phyloP scores from a whole-genome alignment of 2,329 filamentous ascomycete genomes.

The Penicillium sp. region DNA sequence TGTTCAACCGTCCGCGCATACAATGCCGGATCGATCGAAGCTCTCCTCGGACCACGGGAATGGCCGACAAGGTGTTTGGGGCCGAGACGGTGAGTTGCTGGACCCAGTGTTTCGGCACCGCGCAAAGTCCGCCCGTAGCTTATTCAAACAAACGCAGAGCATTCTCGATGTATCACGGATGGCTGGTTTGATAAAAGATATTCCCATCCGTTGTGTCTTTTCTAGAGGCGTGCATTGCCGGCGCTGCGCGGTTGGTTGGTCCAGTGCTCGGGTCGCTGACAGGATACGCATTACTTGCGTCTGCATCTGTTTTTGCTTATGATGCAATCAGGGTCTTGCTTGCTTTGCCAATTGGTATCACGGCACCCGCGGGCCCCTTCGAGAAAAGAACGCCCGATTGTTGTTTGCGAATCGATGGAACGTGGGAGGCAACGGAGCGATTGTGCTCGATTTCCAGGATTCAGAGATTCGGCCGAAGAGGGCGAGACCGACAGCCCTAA shows the following conservation, averaged over 20 bases:
- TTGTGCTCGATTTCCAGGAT: not conserved
- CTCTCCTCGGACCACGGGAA: not conserved
- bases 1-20: no score
- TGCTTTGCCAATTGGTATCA: not conserved
- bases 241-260: not conserved
- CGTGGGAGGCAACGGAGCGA: not conserved
- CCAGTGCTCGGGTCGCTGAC: not conserved
- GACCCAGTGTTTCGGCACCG: not conserved
- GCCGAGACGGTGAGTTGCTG: not conserved
- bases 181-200: not conserved
- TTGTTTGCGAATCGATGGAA: not conserved
- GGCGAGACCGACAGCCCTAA: not conserved
- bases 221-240: not conserved
- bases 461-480: not conserved
- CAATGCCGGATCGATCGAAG: no score
- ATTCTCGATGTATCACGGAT: not conserved
- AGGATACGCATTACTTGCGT: not conserved
- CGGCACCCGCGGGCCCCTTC: not conserved
- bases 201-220: not conserved
- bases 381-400: not conserved
- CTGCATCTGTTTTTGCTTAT: not conserved
- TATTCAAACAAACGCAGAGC: not conserved
- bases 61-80: not conserved
- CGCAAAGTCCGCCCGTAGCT: no score
- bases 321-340: not conserved